Base-by-base conservation (phyloP, 2,329 filamentous ascomycete genomes). In the Fusarium agapanthi region DNA sequence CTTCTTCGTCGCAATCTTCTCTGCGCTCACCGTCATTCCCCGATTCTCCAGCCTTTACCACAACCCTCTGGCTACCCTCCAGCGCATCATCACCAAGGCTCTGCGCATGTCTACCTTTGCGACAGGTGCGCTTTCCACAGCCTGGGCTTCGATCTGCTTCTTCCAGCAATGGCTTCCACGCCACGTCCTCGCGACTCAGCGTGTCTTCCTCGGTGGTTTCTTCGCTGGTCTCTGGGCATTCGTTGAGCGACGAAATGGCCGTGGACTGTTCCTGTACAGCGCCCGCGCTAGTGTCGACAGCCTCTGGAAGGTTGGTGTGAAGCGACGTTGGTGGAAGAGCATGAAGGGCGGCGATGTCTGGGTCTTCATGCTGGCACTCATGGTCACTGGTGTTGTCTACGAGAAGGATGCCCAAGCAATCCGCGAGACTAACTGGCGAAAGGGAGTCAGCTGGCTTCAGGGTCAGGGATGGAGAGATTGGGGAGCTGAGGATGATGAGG, bases 261-360 rank as follows among this genome's bases (percentile, higher is more conserved):
- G 93, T 22, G 86, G 87, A 3, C 88, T 93, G 61, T 97, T 97
- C 81, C 77, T 98, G 68, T 96, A 96, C 81, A 91, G 90, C 72
- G 90, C 93, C 35, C 88, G 95, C 5, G 84, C 91, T n/a, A 94
- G 92, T 67, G 86, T 97, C 35, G 93, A 97, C 80, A 93, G 90
- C 41, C 82, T 95, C 50, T 98, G 95, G 94, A 97, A 97, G 85
- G 94, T 97, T 0, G 95, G 95, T n/a, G 89, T 93, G 61, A 98
- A 98, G 89, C 86, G 92, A 38, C 89, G 94, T 3, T 94, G 94
- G 90, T 97, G 95, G 94, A 90, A 88, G 72, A 93, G 93, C 16
- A 87, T 96, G 80, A 89, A 88, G 76, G 93, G 93, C 41, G 95
- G 95, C 1, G 95, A 98, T 81, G 89, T 98, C 10, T 89, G 92